A percentile compares a stretch with the other conserved stretches of the same genome.
phyloP scores from a whole-genome alignment of 2,329 filamentous ascomycete species.

The Lasiodiplodia gonubiensis region DNA sequence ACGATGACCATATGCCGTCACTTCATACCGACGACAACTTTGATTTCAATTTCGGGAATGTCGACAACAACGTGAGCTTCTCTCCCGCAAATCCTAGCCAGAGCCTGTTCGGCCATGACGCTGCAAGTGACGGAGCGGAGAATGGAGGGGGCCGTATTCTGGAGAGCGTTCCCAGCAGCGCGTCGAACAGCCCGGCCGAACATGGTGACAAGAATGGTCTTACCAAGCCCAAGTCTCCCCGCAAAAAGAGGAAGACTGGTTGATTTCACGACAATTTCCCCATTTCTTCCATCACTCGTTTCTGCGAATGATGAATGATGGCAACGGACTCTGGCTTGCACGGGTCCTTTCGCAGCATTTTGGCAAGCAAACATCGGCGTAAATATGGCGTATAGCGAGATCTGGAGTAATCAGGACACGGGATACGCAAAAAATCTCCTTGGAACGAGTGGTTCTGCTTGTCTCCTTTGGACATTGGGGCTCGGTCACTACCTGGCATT shows the following conservation, averaged over 20 bases:
- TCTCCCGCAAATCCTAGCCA: slow-evolving; percentile 15
- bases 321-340: neutral
- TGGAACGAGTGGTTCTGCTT: neutral
- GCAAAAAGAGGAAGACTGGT: slow-evolving; percentile 27
- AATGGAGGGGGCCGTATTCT: slow-evolving; percentile 35
- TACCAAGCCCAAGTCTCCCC: slow-evolving; percentile 12
- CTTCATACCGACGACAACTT: slow-evolving; percentile 32
- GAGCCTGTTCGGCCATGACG: slow-evolving; percentile 19
- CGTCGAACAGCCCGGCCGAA: slow-evolving; percentile 36
- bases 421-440: neutral
- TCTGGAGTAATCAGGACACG: neutral
- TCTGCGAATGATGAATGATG: neutral
- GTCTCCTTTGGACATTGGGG: neutral
- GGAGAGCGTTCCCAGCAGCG: slow-evolving; percentile 44
- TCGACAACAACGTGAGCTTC: slow-evolving; percentile 31
- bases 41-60: slow-evolving; percentile 30
- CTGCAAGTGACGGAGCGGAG: slow-evolving; percentile 9
- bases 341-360: neutral
- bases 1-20: slow-evolving; percentile 36
- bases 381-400: slow-evolving; percentile 3
- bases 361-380: slow-evolving; percentile 10
- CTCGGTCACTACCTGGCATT: neutral
- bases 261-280: neutral
- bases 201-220: neutral
- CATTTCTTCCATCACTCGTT: neutral